Base-by-base conservation (phyloP, 169 alveolate species). In the Babesia gibsoni region DNA sequence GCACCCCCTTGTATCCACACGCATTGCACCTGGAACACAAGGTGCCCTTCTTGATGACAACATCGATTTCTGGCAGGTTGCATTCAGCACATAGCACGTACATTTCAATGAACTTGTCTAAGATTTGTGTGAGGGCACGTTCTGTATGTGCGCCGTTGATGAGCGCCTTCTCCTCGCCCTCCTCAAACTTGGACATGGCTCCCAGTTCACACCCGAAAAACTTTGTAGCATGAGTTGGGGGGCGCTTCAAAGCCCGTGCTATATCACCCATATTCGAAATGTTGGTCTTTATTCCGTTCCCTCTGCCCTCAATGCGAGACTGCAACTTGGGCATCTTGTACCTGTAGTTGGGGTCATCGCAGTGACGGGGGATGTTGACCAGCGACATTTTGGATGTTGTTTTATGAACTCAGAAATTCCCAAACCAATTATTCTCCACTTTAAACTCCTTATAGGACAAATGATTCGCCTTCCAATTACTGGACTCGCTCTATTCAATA, bases 71-170 rank as follows among this genome's bases (percentile, higher is more conserved):
- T 2, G 99, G 99, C 58, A 94, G 90, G 67, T 94, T 94, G 91
- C 99, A 98, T 72, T 95, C 95, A 7, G 96, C 96, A 66, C 99
- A 98, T 30, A 98, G 90, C 49, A 98, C 98, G 88, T 95, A 97
- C 95, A 94, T 95, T 65, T 94, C 98, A 57, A 98, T 98, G 81
- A 98, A 98, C 91, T 96, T 96, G 90, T 97, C 99, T 27, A 98
- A 86, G 12, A 91, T 67, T 52, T 90, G 91, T 65, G 93, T 92
- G 58, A 98, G 91, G 66, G 93, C 93, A 29, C 93, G 92, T 43
- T 93, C 97, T 25, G 91, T 77, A 73, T 95, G 98, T 0, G 95
- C 94, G 18, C 99, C 99, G 65, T 97, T 97, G 41, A 96, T 94
- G 42, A 95, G 92, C n/a, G 98, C 96, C 69, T 92, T 95, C 81